Conservation (phyloP, 2,329 filamentous ascomycete species). For the Diaporthe ampelina region DNA sequence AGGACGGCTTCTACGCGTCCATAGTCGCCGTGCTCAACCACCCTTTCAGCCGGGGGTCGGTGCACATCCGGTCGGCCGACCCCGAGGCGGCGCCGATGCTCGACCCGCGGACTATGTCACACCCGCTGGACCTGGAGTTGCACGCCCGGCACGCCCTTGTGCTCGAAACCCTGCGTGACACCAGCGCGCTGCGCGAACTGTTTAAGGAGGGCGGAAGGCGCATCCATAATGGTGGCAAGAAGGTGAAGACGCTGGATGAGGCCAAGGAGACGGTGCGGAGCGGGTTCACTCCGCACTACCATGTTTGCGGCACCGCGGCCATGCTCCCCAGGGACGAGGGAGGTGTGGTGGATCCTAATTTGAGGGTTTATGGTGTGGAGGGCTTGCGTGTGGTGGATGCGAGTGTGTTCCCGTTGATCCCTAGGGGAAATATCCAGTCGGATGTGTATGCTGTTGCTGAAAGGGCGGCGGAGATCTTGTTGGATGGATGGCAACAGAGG, state of each 20-base stretch:
- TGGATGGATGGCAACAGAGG: constrained; percentile 25
- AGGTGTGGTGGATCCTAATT: constrained; percentile 26
- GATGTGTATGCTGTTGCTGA: constrained; percentile 38
- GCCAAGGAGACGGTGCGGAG: constrained; percentile 26
- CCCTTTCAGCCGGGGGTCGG: constrained; percentile 67
- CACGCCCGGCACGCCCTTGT: constrained; percentile 59
- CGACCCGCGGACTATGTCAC: constrained; percentile 66
- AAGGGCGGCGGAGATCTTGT: constrained; percentile 32
- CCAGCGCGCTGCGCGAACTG: constrained; percentile 54
- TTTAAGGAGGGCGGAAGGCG: constrained; percentile 48
- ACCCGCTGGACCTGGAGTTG: constrained; percentile 60
- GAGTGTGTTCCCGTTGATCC: constrained; percentile 38
- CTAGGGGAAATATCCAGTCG: constrained; percentile 32
- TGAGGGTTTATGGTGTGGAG: constrained; percentile 32
- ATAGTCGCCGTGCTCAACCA: constrained; percentile 68
- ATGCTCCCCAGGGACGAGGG: constrained; percentile 32
- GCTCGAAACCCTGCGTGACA: constrained; percentile 54
- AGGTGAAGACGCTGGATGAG: constrained; percentile 31
- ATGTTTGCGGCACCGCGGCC: constrained; percentile 33
- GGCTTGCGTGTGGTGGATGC: constrained; percentile 32
- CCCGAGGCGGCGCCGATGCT: constrained; percentile 60
- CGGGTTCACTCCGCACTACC: constrained; percentile 26
- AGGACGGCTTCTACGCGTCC: constrained; percentile 57
- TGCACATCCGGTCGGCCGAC: constrained; percentile 64
- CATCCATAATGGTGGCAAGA: constrained; percentile 30